Conservation (phyloP, 1,139 yeast species). For the Trichomonascaceae sp. region DNA sequence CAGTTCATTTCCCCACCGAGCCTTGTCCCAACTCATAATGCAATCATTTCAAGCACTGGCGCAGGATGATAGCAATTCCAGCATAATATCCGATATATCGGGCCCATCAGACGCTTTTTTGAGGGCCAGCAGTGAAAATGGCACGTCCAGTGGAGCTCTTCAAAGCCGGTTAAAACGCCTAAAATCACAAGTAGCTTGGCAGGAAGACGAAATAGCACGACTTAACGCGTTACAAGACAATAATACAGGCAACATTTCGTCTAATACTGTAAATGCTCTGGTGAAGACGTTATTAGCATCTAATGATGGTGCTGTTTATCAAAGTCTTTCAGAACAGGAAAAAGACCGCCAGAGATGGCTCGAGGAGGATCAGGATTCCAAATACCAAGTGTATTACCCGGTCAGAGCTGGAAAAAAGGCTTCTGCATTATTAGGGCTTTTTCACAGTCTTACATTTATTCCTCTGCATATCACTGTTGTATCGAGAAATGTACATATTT, state of each 20-base stretch:
- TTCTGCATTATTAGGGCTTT: conserved; percentile 13
- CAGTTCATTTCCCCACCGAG: not conserved
- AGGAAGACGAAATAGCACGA: not conserved
- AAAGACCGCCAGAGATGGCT: conserved; percentile 4
- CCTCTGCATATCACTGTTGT: conserved; percentile 8
- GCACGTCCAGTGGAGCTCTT: not conserved
- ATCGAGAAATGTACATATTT: conserved; percentile 12
- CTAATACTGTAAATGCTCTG: not conserved
- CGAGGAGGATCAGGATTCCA: conserved; percentile 6
- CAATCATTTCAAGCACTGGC: conserved; percentile 4
- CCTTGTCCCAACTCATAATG: not conserved
- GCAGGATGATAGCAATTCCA: conserved; percentile 4
- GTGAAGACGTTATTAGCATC: conserved; percentile 8
- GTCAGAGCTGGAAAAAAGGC: conserved; percentile 11
- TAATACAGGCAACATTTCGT: not conserved
- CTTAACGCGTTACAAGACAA: not conserved
- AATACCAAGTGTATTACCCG: conserved; percentile 12
- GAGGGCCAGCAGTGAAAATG: not conserved
- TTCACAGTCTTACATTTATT: conserved; percentile 19
- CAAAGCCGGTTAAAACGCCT: conserved; percentile 1
- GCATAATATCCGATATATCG: not conserved
- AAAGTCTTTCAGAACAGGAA: conserved; percentile 1
- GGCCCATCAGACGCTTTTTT: not conserved
- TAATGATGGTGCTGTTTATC: conserved; percentile 6
- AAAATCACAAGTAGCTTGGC: conserved; percentile 4